Conservation (phyloP, 371 early-diverging fungal genomes). For the Mortierella polycephala region DNA sequence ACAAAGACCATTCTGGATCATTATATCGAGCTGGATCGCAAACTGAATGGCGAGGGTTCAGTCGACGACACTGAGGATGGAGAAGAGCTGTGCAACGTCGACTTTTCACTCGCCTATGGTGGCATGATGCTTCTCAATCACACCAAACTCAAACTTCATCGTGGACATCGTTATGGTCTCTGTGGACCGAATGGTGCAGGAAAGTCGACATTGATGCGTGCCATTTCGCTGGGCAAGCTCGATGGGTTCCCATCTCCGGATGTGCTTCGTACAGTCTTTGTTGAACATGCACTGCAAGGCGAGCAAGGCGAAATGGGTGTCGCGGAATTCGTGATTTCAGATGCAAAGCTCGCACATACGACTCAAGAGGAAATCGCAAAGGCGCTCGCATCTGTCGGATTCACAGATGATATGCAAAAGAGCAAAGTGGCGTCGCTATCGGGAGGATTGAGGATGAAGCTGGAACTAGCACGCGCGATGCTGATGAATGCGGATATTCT, state of each 20-base stretch:
- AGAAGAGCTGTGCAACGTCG: slow-evolving; percentile 83
- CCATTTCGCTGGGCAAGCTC: slow-evolving; percentile 79
- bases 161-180: slow-evolving; percentile 86
- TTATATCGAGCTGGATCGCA: slow-evolving; percentile 50
- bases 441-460: slow-evolving; percentile 93
- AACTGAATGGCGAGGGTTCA: slow-evolving; percentile 55
- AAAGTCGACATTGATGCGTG: slow-evolving; percentile 89
- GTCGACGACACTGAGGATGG: slow-evolving; percentile 74
- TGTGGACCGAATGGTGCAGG: slow-evolving; percentile 91
- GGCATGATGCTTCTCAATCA: slow-evolving; percentile 85
- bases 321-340: slow-evolving; percentile 72
- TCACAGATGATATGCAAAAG: slow-evolving; percentile 71
- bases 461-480: slow-evolving; percentile 89
- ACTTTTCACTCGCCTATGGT: slow-evolving; percentile 85
- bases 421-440: slow-evolving; percentile 78
- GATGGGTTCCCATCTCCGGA: slow-evolving; percentile 83
- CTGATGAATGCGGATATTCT: slow-evolving; percentile 86
- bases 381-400: slow-evolving; percentile 72
- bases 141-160: slow-evolving; percentile 76
- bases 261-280: slow-evolving; percentile 76
- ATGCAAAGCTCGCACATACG: slow-evolving; percentile 62
- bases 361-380: slow-evolving; percentile 63
- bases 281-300: slow-evolving; percentile 83
- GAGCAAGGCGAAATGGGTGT: slow-evolving; percentile 74
- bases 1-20: slow-evolving; percentile 54